These are phyloP conservation scores for Rhytidiadelphus loreus DNA, from an alignment of 225 moss, liverwort and hornwort genomes.

Conservation along the genomic window DNA sequence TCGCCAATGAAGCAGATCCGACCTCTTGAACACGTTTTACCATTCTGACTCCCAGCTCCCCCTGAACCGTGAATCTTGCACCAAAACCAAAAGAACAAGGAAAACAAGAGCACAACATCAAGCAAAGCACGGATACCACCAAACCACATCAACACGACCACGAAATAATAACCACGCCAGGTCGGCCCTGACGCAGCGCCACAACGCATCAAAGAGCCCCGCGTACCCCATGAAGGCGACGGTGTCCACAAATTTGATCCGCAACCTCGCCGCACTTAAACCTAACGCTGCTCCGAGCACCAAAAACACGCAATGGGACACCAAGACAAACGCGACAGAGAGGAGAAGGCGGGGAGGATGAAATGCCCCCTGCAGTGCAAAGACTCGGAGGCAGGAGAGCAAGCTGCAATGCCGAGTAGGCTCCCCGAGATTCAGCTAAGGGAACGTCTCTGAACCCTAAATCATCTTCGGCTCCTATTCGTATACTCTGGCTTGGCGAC, in stretches of 20 bases:
- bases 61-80: neutral
- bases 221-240: neutral
- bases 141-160: neutral
- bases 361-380: neutral
- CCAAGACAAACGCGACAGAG: neutral
- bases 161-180: neutral
- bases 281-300: neutral
- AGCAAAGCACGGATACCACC: neutral
- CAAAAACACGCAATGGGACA: neutral
- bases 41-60: neutral
- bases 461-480: neutral
- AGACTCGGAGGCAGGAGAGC: neutral
- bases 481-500: neutral
- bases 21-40: neutral
- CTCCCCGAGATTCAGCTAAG: neutral
- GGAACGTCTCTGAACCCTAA: neutral
- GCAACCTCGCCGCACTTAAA: conserved; percentile 1
- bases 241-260: neutral
- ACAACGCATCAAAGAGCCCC: neutral
- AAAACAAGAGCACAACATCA: neutral
- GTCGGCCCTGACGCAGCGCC: neutral
- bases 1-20: neutral
- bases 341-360: neutral
- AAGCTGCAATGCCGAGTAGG: neutral
- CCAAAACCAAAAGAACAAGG: neutral